phyloP scores from a whole-genome alignment of 2,329 filamentous ascomycete genomes.

The Aspergillus melleus region DNA sequence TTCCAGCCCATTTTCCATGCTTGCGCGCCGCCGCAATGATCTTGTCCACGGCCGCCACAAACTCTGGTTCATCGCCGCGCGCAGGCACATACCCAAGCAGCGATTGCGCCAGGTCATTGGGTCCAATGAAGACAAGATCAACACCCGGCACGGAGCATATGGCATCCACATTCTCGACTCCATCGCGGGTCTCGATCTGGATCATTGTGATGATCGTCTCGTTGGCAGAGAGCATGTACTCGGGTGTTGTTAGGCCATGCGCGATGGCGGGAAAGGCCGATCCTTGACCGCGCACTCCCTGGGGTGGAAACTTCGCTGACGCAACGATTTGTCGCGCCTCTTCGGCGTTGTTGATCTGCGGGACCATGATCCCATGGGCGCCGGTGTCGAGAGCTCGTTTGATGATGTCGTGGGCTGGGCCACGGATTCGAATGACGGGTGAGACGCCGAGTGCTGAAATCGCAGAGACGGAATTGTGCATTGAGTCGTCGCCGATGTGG shows the following conservation, averaged over 20 bases:
- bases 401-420: conserved; percentile 21
- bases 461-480: conserved; percentile 29
- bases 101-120: conserved; percentile 38
- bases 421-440: conserved; percentile 23
- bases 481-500: conserved; percentile 29
- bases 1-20: conserved; percentile 66
- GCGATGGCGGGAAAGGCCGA: conserved; percentile 29
- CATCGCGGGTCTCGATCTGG: conserved; percentile 42
- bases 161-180: conserved; percentile 42
- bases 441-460: conserved; percentile 27
- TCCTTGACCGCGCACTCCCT: conserved; percentile 30
- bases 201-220: conserved; percentile 35
- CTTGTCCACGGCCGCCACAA: conserved; percentile 60
- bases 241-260: conserved; percentile 34
- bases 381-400: conserved; percentile 28
- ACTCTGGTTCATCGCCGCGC: conserved; percentile 53
- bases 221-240: conserved; percentile 38
- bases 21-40: conserved; percentile 58
- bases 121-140: conserved; percentile 39
- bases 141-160: conserved; percentile 41
- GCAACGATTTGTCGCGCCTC: conserved; percentile 31
- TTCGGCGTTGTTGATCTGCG: conserved; percentile 52
- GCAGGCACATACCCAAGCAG: conserved; percentile 63
- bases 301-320: conserved; percentile 35
- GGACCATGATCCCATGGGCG: conserved; percentile 53